Conservation (phyloP, 768 basidiomycete genomes). For the Naganishia kalamii region DNA sequence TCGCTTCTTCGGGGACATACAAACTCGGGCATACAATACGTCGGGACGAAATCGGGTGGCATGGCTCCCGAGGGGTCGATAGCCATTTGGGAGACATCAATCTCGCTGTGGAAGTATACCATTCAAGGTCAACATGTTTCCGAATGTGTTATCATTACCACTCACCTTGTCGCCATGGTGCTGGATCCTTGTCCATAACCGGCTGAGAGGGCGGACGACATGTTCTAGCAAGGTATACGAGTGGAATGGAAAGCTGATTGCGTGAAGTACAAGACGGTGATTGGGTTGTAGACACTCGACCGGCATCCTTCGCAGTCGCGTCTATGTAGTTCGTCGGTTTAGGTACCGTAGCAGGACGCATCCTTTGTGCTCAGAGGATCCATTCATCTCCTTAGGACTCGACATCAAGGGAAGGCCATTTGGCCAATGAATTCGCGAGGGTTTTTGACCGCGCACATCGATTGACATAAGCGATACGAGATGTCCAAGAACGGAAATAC, state of each 20-base stretch:
- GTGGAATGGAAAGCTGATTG: too few species aligned
- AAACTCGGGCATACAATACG: slow-evolving; percentile 22
- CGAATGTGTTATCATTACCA: background rate
- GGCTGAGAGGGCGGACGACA: slow-evolving; percentile 9
- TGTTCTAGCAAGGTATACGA: background rate
- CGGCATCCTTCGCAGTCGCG: too few species aligned
- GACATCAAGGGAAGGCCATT: too few species aligned
- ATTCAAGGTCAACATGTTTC: background rate
- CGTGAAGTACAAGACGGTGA: too few species aligned
- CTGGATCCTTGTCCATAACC: slow-evolving; percentile 13
- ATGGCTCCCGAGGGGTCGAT: slow-evolving; percentile 17
- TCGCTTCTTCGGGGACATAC: too few species aligned
- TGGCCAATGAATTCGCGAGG: too few species aligned
- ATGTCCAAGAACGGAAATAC: background rate
- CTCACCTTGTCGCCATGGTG: slow-evolving; percentile 11
- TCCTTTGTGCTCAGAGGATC: too few species aligned
- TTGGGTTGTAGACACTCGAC: background rate
- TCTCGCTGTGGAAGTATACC: slow-evolving; percentile 3
- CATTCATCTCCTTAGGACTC: too few species aligned
- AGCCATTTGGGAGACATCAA: slow-evolving; percentile 17
- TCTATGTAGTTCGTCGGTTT: too few species aligned
- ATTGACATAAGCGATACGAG: too few species aligned
- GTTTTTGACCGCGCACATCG: background rate
- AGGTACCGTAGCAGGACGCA: too few species aligned
- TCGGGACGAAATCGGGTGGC: slow-evolving; percentile 12